Base-by-base conservation (phyloP, 306 rosid genomes). In the Fragaria ananassa region DNA sequence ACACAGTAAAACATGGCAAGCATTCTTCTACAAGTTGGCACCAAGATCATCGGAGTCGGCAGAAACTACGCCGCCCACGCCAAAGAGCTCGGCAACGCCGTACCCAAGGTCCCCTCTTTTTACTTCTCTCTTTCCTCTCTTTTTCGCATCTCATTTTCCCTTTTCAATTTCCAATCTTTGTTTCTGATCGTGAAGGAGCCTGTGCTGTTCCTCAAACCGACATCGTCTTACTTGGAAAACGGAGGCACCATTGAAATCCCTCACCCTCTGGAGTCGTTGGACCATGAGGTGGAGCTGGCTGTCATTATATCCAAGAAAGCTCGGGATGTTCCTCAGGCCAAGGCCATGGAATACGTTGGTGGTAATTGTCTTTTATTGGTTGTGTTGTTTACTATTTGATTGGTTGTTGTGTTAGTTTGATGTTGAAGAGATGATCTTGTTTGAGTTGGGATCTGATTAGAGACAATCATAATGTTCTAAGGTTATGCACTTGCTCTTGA, bases 261-360 rank as follows among this genome's bases (percentile, higher is more conserved):
- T 13, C 90, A 87, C 69, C 92, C 89, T 46, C 81, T 88, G 83
- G 74, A 83, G n/a, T 92, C 97, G 70, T 83, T 92, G 70, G 95
- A 94, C 84, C 88, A 94, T 63, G 98, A 94, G 85, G 98, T 92
- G 14, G 98, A 92, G 88, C 89, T 94, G n/a, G 98, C 98, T 8
- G 98, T 94, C 14, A 85, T 94, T 60, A 90, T 94, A 74, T 88
- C 81, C 0, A 76, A 87, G 85, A 92, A 82, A 83, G 97, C 96
- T 74, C 92, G 97, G n/a, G 98, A 94, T 56, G 93, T 94, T 29
- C 84, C 93, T 0, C 90, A 88, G 81, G 73, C 92, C 67, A 75
- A 89, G 58, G 96, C 98, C 79, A 90, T 94, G 96, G 95, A 90
- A 86, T 94, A 85, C 51, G 96, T 94, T 70, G 96, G 86, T 2